phyloP scores from a whole-genome alignment of 306 rosid species.

The Vicia villosa region DNA sequence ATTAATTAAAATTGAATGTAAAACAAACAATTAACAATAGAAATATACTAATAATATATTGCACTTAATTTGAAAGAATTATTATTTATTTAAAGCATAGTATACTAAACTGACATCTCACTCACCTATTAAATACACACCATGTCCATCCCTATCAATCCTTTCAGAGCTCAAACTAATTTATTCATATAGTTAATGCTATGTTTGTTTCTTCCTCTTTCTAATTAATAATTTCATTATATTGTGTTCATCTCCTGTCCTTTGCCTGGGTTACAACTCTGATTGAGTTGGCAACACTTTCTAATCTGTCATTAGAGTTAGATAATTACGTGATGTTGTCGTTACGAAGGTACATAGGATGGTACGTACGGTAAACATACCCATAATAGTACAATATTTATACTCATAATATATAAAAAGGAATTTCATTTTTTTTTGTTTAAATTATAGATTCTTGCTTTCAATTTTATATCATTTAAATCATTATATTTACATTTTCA shows the following conservation, averaged over 20 bases:
- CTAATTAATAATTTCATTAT: constrained; percentile 1
- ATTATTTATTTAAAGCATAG: constrained; percentile 2
- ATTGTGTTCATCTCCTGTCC: constrained; percentile 30
- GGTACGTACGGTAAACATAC: constrained; percentile 29
- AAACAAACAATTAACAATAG: neutral
- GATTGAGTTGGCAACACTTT: constrained; percentile 35
- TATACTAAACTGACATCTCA: constrained; percentile 2
- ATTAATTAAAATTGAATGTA: constrained; percentile 23
- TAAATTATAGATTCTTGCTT: too few relatives aligned
- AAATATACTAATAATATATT: constrained; percentile 1
- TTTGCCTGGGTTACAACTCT: constrained; percentile 46
- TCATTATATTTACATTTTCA: too few relatives aligned
- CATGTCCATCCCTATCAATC: constrained; percentile 9
- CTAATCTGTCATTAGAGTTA: constrained; percentile 41
- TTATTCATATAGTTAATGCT: constrained; percentile 30
- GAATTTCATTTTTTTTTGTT: too few relatives aligned
- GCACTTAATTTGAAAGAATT: constrained; percentile 8
- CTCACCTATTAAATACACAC: constrained; percentile 19
- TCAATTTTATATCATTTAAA: too few relatives aligned
- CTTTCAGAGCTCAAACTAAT: constrained; percentile 14
- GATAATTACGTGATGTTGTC: constrained; percentile 35
- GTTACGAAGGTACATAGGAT: constrained; percentile 38
- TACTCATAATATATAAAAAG: too few relatives aligned
- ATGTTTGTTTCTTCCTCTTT: constrained; percentile 11
- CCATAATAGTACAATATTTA: neutral